Evolutionary conservation across 2,329 filamentous ascomycete genomes (phyloP).

Genomic region (Botrytis fabae): DNA sequence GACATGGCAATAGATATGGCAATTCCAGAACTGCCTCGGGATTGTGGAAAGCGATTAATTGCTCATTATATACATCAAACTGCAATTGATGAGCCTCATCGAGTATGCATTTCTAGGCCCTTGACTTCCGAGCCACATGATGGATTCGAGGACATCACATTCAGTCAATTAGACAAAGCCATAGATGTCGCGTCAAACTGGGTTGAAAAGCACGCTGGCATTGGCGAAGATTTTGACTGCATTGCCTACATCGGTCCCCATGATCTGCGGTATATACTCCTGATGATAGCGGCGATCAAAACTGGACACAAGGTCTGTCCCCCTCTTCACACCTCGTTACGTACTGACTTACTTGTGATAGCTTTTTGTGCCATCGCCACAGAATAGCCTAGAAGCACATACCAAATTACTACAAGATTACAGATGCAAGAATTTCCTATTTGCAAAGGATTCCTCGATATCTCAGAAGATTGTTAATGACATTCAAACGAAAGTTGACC

Average conservation of each 20-base stretch:
- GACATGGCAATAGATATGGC: neutral
- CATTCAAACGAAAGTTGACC: neutral
- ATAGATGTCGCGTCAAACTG: slow-evolving; percentile 28
- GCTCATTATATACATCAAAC: slow-evolving; percentile 16
- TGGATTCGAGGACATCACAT: slow-evolving; percentile 26
- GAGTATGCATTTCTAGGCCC: slow-evolving; percentile 14
- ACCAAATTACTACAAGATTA: slow-evolving; percentile 11
- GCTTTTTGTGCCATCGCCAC: slow-evolving; percentile 13
- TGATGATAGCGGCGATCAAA: slow-evolving; percentile 18
- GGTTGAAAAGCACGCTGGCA: slow-evolving; percentile 22
- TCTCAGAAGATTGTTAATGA: neutral
- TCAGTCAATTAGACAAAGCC: slow-evolving; percentile 29
- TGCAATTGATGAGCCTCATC: slow-evolving; percentile 6
- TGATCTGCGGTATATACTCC: slow-evolving; percentile 14
- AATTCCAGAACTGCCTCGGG: neutral
- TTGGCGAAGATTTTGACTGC: slow-evolving; percentile 39
- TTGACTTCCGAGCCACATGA: slow-evolving; percentile 9
- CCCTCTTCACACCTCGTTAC: neutral
- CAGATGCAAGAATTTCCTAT: neutral
- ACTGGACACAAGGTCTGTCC: slow-evolving; percentile 17
- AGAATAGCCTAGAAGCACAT: slow-evolving; percentile 15
- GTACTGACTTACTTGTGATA: neutral
- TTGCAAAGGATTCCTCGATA: slow-evolving; percentile 6
- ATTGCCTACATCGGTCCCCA: slow-evolving; percentile 47
- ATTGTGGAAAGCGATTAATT: slow-evolving; percentile 15